A percentile compares a stretch with the other conserved stretches of the same genome.
These are phyloP conservation scores for Lasiodiplodia sp. DNA, from an alignment of 2,329 filamentous ascomycete genomes.

Conservation along the genomic window DNA sequence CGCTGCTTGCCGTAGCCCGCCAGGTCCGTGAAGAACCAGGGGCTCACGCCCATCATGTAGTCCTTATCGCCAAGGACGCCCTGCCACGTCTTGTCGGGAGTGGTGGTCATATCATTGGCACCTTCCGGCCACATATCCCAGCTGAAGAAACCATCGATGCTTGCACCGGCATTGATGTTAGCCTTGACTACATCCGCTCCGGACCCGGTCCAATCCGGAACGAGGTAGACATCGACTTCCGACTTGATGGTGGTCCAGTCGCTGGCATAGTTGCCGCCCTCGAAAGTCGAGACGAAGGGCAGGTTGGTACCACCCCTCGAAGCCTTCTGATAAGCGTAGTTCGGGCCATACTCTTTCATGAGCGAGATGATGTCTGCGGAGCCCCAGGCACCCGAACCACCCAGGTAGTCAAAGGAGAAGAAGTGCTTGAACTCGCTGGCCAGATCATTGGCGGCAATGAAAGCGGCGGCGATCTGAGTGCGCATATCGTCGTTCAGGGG, in stretches of 20 bases:
- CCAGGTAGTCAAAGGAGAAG: slow-evolving; percentile 53
- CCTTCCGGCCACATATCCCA: slow-evolving; percentile 61
- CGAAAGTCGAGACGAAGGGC: slow-evolving; percentile 63
- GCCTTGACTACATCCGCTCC: slow-evolving; percentile 50
- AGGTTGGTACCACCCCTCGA: slow-evolving; percentile 37
- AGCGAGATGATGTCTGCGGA: slow-evolving; percentile 24
- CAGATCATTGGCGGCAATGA: slow-evolving; percentile 36
- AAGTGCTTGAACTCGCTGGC: slow-evolving; percentile 48
- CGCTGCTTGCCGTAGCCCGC: slow-evolving; percentile 67
- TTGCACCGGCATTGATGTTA: slow-evolving; percentile 34
- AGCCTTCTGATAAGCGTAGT: slow-evolving; percentile 56
- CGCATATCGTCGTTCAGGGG: slow-evolving; percentile 14
- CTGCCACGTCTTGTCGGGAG: slow-evolving; percentile 51
- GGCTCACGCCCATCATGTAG: slow-evolving; percentile 59
- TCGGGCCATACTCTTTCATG: slow-evolving; percentile 45
- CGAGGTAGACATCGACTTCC: slow-evolving; percentile 34
- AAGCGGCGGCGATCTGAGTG: slow-evolving; percentile 37
- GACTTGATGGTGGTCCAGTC: slow-evolving; percentile 56
- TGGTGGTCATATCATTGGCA: slow-evolving; percentile 59
- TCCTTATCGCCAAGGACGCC: slow-evolving; percentile 39
- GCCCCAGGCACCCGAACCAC: slow-evolving; percentile 27
- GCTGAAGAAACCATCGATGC: slow-evolving; percentile 55
- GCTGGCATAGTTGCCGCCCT: slow-evolving; percentile 50
- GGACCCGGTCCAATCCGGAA: slow-evolving; percentile 57
- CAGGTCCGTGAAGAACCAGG: slow-evolving; percentile 65